phyloP scores from a whole-genome alignment of 768 basidiomycete genomes.

The Kwoniella botswanensis region DNA sequence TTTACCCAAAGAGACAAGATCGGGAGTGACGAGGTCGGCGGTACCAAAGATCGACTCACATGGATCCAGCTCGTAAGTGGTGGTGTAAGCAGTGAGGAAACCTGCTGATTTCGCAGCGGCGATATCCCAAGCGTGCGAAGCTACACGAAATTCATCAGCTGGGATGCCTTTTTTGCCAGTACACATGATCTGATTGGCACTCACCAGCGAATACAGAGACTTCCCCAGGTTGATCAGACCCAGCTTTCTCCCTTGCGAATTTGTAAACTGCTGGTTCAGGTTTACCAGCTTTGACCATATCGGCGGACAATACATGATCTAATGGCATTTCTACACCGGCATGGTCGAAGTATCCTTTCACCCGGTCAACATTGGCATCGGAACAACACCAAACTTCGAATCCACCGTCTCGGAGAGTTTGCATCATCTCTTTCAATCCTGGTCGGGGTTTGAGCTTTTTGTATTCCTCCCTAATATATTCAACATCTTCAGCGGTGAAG shows the following conservation, averaged over 20 bases:
- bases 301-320: constrained; percentile 43
- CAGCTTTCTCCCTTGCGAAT: constrained; percentile 43
- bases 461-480: constrained; percentile 40
- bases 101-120: constrained; percentile 42
- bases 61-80: constrained; percentile 45
- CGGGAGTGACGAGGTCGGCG: constrained; percentile 36
- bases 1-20: constrained; percentile 32
- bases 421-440: constrained; percentile 45
- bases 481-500: constrained; percentile 40
- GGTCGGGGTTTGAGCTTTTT: constrained; percentile 35
- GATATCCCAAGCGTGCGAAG: constrained; percentile 46
- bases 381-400: constrained; percentile 48
- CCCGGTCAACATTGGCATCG: constrained; percentile 42
- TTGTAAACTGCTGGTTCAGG: constrained; percentile 44
- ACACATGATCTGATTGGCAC: not conserved
- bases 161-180: not conserved
- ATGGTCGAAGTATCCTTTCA: constrained; percentile 47
- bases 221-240: constrained; percentile 39
- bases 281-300: constrained; percentile 42
- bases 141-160: constrained; percentile 5
- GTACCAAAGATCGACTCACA: constrained; percentile 43
- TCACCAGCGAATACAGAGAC: constrained; percentile 45
- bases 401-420: constrained; percentile 42
- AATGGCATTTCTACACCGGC: constrained; percentile 44
- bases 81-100: constrained; percentile 44